A percentile compares a stretch with the other conserved stretches of the same genome.
Evolutionary conservation across 2,329 filamentous ascomycete genomes (phyloP).

Genomic region (Fusarium sublunatum): DNA sequence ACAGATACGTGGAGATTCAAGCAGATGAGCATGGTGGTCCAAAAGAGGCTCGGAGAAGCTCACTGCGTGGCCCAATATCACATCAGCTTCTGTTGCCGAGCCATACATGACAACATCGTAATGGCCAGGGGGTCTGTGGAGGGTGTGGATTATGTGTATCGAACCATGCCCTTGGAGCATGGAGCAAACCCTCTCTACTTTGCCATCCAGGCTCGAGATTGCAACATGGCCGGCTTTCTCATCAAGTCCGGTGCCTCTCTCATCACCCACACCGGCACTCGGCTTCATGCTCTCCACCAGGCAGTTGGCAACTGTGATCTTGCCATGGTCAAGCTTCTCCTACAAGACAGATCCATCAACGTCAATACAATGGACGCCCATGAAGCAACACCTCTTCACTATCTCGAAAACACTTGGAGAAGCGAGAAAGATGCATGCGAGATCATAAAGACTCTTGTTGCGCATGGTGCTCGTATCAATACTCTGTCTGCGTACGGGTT

Average conservation of each 20-base stretch:
- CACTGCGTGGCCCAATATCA: not conserved
- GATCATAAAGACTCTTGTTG: not conserved
- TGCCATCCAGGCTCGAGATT: not conserved
- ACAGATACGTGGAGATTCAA: not conserved
- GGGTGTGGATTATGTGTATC: not conserved
- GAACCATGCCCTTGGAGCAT: not conserved
- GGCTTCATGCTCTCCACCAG: slow-evolving; percentile 16
- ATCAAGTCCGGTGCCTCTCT: not conserved
- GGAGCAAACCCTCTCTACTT: slow-evolving; percentile 28
- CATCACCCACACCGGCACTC: slow-evolving; percentile 6
- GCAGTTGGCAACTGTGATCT: not conserved
- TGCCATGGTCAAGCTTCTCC: not conserved
- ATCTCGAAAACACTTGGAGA: not conserved
- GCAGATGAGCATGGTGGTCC: not conserved
- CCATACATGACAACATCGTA: not conserved
- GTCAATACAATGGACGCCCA: not conserved
- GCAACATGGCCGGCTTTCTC: not conserved
- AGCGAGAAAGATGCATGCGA: not conserved
- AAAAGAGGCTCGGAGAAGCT: not conserved
- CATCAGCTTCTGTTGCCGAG: not conserved
- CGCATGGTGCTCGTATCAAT: not conserved
- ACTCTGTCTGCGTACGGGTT: not conserved
- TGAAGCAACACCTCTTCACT: slow-evolving; percentile 1
- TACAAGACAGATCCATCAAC: not conserved
- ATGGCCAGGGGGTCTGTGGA: not conserved